Evolutionary conservation across 768 basidiomycete genomes (phyloP), one percentile per base, ranked within the genome.

Genomic region (Crassisporium funariophilum): DNA sequence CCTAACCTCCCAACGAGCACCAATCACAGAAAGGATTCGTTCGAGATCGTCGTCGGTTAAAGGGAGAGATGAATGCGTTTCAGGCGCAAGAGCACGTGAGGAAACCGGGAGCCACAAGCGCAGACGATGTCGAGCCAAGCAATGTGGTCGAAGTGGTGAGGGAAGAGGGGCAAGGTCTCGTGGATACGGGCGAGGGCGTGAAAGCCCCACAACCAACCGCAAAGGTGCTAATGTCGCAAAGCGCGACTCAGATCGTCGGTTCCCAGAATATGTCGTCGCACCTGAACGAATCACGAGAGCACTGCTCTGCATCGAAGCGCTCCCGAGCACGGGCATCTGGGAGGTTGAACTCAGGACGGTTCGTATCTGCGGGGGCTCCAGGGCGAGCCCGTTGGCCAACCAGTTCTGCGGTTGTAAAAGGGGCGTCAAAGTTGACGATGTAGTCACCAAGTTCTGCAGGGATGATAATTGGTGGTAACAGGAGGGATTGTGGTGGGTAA

Each of bases 401-500:
- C n/a, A n/a, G n/a, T n/a, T n/a, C n/a, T n/a, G n/a, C n/a, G n/a
- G n/a, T n/a, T n/a, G 15, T 17, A 33, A 19, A 34, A 17, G 35
- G 36, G 12, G 20, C 19, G n/a, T 55, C 38, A 29, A 37, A 50
- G 40, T 64, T 49, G 35, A 47, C 41, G 44, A 57, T 22, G 46
- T 50, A 61, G 17, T 20, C 20, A 3, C 12, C 8, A 22, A 67
- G 53, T 11, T 35, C 19, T 5, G 12, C 4, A 4, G 66, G 67
- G 33, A 66, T 43, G 11, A 23, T 12, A 19, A 64, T 38, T 2
- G 43, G 39, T 0, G 65, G 62, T 22, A 68, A 60, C n/a, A 60
- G 61, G 39, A 43, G 21, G 9, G 15, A 1, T 4, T 4, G 6
- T 2, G 44, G 16, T 10, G 46, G 47, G 38, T 59, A 62, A n/a